These are phyloP conservation scores for Rhododendron mucronatum DNA, from an alignment of 148 eudicot species.

Conservation along the genomic window DNA sequence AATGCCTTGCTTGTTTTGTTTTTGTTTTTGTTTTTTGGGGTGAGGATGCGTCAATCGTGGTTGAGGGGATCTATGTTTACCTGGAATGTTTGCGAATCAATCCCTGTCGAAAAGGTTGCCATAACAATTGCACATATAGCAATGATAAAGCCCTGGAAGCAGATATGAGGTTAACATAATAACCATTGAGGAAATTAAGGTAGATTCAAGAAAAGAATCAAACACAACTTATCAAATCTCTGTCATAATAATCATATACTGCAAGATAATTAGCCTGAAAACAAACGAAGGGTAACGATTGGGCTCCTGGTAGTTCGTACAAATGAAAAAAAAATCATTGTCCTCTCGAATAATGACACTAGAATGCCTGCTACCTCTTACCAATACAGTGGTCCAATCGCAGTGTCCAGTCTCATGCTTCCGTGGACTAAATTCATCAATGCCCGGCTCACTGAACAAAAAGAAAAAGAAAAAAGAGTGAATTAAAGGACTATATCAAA, in stretches of 20 bases:
- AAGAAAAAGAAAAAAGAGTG: not conserved
- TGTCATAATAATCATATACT: not conserved
- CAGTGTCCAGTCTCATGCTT: constrained; percentile 42
- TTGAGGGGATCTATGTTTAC: constrained; percentile 25
- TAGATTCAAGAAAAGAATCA: not conserved
- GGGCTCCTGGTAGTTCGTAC: not conserved
- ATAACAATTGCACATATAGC: constrained; percentile 79
- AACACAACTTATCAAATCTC: not conserved
- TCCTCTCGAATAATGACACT: not conserved
- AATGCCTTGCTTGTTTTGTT: not conserved
- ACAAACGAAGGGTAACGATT: not conserved
- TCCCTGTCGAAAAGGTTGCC: constrained; percentile 97
- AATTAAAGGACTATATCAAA: not conserved
- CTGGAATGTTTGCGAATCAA: constrained; percentile 94
- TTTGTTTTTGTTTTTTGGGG: not conserved
- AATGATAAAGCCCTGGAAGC: constrained; percentile 72
- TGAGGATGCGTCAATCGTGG: not conserved
- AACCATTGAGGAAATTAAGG: not conserved
- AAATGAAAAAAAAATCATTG: not conserved
- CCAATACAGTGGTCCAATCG: constrained; percentile 73
- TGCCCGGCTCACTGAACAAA: constrained; percentile 70
- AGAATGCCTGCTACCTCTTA: constrained; percentile 29
- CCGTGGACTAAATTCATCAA: constrained; percentile 65
- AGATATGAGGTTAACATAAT: not conserved
- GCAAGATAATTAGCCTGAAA: not conserved